These are phyloP conservation scores for Fraxinus paxiana DNA, from an alignment of 305 asterid genomes.

Conservation along the genomic window DNA sequence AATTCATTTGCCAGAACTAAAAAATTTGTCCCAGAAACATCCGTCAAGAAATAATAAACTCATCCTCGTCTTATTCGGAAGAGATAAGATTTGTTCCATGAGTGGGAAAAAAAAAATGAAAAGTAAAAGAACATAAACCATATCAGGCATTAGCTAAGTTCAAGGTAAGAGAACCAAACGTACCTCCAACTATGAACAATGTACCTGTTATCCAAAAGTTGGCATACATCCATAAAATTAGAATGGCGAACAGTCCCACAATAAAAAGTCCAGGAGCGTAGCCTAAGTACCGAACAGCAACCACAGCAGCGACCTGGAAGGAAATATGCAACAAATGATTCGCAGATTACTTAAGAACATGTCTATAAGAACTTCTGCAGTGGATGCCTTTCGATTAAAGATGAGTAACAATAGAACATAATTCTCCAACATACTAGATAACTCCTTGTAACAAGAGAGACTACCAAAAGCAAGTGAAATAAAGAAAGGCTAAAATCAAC, in stretches of 20 bases:
- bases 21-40: not conserved
- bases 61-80: not conserved
- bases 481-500: not conserved
- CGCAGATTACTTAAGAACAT: slow-evolving; percentile 3
- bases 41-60: not conserved
- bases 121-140: slow-evolving; percentile 10
- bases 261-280: slow-evolving; percentile 95
- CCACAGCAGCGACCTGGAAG: slow-evolving; percentile 91
- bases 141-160: not conserved
- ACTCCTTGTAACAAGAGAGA: not conserved
- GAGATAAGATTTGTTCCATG: not conserved
- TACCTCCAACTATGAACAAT: slow-evolving; percentile 97
- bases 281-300: slow-evolving; percentile 92
- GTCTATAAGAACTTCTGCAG: slow-evolving; percentile 19
- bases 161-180: slow-evolving; percentile 21
- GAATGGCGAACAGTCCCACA: slow-evolving; percentile 85
- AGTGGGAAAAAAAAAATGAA: not conserved
- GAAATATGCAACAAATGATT: slow-evolving; percentile 24
- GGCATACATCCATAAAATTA: slow-evolving; percentile 94
- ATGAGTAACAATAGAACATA: slow-evolving; percentile 18
- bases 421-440: slow-evolving; percentile 1
- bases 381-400: slow-evolving; percentile 5
- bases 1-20: slow-evolving; percentile 1
- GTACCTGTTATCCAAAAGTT: slow-evolving; percentile 97
- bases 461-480: slow-evolving; percentile 13